Evolutionary conservation across 2,329 filamentous ascomycete genomes (phyloP).

Genomic region (Fusarium abutilonis): DNA sequence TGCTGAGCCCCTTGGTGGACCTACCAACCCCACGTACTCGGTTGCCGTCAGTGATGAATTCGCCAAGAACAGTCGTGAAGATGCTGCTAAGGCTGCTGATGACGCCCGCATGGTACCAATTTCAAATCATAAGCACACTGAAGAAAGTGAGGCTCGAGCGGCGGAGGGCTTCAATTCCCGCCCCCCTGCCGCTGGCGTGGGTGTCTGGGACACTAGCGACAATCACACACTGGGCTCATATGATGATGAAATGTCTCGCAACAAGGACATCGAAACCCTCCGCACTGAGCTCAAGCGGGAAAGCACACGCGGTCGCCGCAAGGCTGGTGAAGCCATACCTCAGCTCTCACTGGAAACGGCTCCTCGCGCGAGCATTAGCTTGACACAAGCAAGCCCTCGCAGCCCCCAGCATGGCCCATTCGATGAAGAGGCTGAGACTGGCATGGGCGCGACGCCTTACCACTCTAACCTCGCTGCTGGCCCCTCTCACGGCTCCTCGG

Average conservation of each 20-base stretch:
- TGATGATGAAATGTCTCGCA: conserved; percentile 51
- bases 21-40: conserved; percentile 82
- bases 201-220: conserved; percentile 42
- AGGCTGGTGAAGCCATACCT: conserved; percentile 58
- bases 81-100: conserved; percentile 69
- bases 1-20: conserved; percentile 67
- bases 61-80: conserved; percentile 71
- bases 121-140: conserved; percentile 43
- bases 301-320: conserved; percentile 61
- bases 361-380: conserved; percentile 37
- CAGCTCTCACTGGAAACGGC: conserved; percentile 46
- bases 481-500: conserved; percentile 35
- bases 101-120: conserved; percentile 71
- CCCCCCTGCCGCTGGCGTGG: conserved; percentile 42
- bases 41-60: conserved; percentile 77
- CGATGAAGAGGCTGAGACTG: conserved; percentile 57
- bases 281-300: conserved; percentile 54
- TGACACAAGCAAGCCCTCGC: conserved; percentile 45
- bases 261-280: conserved; percentile 53
- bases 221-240: conserved; percentile 39
- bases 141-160: conserved; percentile 56
- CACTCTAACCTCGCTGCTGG: conserved; percentile 44
- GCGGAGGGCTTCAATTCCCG: conserved; percentile 57
- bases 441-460: conserved; percentile 47
- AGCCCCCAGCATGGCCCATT: conserved; percentile 51